These are phyloP conservation scores for Quercus suber DNA, from an alignment of 306 rosid genomes.

Conservation along the genomic window DNA sequence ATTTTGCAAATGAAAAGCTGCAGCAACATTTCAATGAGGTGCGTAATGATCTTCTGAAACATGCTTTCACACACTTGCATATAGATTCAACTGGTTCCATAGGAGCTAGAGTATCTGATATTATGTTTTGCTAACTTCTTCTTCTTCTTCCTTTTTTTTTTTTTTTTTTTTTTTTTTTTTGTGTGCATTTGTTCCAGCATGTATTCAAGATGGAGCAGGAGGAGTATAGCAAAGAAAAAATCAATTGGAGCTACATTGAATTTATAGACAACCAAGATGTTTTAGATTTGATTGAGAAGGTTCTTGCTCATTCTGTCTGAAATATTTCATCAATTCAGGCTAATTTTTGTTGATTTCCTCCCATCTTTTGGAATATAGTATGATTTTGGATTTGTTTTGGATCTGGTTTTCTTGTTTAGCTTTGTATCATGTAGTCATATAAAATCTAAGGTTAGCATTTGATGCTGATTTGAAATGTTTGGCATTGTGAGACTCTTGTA, in stretches of 20 bases:
- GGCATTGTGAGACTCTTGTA: background rate
- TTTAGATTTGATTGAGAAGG: slow-evolving; percentile 98
- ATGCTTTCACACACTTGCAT: background rate
- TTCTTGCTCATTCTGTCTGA: slow-evolving; percentile 20
- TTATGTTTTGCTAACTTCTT: slow-evolving; percentile 8
- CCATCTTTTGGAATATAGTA: no score
- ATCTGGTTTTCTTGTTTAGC: background rate
- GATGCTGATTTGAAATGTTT: slow-evolving; percentile 4
- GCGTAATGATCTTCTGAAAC: background rate
- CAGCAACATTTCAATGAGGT: slow-evolving; percentile 99
- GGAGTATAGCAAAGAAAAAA: slow-evolving; percentile 92
- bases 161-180: background rate
- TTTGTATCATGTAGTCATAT: background rate
- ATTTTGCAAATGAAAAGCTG: slow-evolving; percentile 98
- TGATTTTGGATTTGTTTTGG: background rate
- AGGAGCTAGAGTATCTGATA: background rate
- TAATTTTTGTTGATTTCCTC: no score
- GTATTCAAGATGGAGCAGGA: slow-evolving; percentile 99
- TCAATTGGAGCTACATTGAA: slow-evolving; percentile 98
- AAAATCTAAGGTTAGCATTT: background rate
- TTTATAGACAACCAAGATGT: slow-evolving; percentile 98
- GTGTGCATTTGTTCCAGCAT: slow-evolving; percentile 57
- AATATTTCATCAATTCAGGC: background rate
- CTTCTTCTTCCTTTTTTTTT: background rate
- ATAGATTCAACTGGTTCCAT: background rate